Conservation (phyloP, 2,329 filamentous ascomycete species). For the Helotiales sp. region DNA sequence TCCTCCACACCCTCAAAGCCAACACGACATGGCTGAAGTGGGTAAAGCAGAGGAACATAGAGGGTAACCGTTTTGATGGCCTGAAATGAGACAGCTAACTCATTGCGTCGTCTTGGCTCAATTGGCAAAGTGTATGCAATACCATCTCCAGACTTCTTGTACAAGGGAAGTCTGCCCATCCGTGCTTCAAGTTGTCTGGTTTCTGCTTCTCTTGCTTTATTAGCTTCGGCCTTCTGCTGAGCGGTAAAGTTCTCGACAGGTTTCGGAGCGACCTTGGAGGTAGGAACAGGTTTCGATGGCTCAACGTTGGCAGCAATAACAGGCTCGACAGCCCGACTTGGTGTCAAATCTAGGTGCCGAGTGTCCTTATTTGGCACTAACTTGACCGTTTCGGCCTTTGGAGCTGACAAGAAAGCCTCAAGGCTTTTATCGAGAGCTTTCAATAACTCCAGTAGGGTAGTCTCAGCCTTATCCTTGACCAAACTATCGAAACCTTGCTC, state of each 20-base stretch:
- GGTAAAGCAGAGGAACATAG: constrained; percentile 70
- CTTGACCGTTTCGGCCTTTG: constrained; percentile 72
- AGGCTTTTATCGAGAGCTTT: constrained; percentile 73
- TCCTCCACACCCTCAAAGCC: constrained; percentile 64
- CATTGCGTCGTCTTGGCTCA: constrained; percentile 59
- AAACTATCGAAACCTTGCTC: constrained; percentile 72
- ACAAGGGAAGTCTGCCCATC: constrained; percentile 66
- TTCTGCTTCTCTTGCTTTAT: constrained; percentile 63
- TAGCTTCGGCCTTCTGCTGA: constrained; percentile 62
- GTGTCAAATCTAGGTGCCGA: constrained; percentile 31
- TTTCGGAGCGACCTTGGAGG: constrained; percentile 10
- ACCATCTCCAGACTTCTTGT: constrained; percentile 68
- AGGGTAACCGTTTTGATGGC: constrained; percentile 64
- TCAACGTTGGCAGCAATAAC: constrained; percentile 6
- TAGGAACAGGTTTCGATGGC: constrained; percentile 1
- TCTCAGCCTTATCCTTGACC: constrained; percentile 51
- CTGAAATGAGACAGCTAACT: constrained; percentile 62
- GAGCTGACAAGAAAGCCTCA: constrained; percentile 66
- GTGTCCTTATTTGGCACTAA: constrained; percentile 43
- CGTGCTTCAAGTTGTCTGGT: constrained; percentile 73
- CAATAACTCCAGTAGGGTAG: constrained; percentile 64
- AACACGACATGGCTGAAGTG: constrained; percentile 65
- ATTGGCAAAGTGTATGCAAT: constrained; percentile 70
- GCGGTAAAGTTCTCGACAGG: constrained; percentile 45
- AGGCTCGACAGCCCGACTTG: constrained; percentile 27